Evolutionary conservation across 768 basidiomycete species (phyloP), one percentile per base, ranked within the genome.

Genomic region (Leucocoprinus birnbaumii): DNA sequence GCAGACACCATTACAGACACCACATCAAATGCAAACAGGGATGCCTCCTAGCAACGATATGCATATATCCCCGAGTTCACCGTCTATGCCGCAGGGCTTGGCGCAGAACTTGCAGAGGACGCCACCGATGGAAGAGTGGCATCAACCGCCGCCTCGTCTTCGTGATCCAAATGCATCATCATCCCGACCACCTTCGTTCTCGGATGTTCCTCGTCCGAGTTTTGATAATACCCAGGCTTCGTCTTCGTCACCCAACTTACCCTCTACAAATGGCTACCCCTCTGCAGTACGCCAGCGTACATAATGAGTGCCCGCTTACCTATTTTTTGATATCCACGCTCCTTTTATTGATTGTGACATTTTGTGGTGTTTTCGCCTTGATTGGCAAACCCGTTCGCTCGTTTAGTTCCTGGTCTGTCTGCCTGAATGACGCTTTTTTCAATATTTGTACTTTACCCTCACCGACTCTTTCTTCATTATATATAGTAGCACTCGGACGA

Each of bases 181-280:
- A 8, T 66, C 74, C 25, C 73, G 75, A 55, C 74, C 83, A 54
- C 82, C 84, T 10, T 67, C 77, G 35, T 85, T 84, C 11, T 82
- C 75, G 58, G 71, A 76, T 48, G 75, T 73, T 27, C 71, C 69
- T 16, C 63, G 80, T 60, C 66, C 72, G 13, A 82, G 75, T 57
- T 61, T 70, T 31, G 80, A 80, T 48, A 74, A 73, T 57, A 31
- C 68, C 26, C 72, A 75, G 59, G 57, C 56, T 42, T 55, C 62
- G 35, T 63, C 47, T 14, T 55, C 41, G 18, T 48, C 47, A 22
- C 48, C 70, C 52, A 68, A 69, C 53, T 66, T 67, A 14, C 68
- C 79, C 58, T 72, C 65, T 60, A 62, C 77, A 63, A 78, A 77
- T 61, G 82, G 82, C 53, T 74, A 80, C 62, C 74, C 78, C 53